Evolutionary conservation across 1,284 basidiomycete genomes (phyloP).

Genomic region (Pseudozyma thailandica): DNA sequence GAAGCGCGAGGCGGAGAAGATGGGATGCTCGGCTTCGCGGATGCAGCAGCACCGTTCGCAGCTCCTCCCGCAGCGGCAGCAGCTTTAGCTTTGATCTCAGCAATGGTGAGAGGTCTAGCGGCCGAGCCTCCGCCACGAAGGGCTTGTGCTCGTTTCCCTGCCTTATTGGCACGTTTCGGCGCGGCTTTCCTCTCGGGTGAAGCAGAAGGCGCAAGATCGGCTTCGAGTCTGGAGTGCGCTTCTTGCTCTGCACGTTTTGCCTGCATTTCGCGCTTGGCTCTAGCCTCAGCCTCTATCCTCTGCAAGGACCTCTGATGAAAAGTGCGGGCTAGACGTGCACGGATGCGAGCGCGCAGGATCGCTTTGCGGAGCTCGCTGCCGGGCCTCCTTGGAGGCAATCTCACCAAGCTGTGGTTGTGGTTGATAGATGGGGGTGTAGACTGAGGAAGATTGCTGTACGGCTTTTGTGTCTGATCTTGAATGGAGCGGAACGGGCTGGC

Average conservation of each 20-base stretch:
- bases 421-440: not conserved
- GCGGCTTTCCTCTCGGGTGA: constrained; percentile 12
- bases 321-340: constrained; percentile 17
- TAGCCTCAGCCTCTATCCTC: not conserved
- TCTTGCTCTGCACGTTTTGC: constrained; percentile 1
- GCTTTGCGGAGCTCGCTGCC: constrained; percentile 11
- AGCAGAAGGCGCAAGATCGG: not conserved
- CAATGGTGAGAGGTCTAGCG: constrained; percentile 35
- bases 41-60: not conserved
- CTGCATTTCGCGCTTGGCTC: constrained; percentile 9
- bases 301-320: constrained; percentile 9
- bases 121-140: constrained; percentile 24
- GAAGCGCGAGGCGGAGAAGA: not conserved
- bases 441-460: not conserved
- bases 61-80: constrained; percentile 13
- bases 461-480: not conserved
- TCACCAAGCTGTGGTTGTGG: not conserved
- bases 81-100: constrained; percentile 30
- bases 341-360: constrained; percentile 20
- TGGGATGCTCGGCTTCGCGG: not conserved
- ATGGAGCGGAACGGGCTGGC: not conserved
- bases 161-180: constrained; percentile 27
- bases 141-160: constrained; percentile 35
- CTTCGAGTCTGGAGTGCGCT: constrained; percentile 1
- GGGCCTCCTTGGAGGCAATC: constrained; percentile 18